phyloP scores from a whole-genome alignment of 768 basidiomycete genomes.

The Suillus subalutaceus region DNA sequence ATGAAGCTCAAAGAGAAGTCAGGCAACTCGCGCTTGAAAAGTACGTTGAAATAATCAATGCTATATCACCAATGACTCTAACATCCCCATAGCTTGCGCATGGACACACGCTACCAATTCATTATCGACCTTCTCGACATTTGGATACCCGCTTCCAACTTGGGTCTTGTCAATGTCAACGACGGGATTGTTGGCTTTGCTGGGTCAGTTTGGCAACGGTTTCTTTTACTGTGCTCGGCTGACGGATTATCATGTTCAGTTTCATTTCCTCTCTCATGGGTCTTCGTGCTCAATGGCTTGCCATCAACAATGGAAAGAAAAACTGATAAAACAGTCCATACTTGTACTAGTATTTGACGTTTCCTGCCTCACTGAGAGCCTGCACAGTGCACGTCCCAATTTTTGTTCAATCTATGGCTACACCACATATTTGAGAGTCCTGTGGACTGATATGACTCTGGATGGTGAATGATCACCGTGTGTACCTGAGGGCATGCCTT shows the following conservation, averaged over 20 bases:
- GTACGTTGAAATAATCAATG: conserved; percentile 38
- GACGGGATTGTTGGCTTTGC: conserved; percentile 86
- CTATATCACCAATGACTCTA: conserved; percentile 6
- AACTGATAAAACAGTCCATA: neutral
- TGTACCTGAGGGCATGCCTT: neutral
- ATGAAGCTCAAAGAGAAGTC: conserved; percentile 66
- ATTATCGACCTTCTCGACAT: conserved; percentile 84
- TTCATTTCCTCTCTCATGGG: conserved; percentile 74
- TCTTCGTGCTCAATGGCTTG: conserved; percentile 64
- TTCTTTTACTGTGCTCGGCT: conserved; percentile 4
- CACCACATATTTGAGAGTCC: neutral
- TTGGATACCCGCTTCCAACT: conserved; percentile 85
- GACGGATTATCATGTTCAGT: conserved; percentile 39
- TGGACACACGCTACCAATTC: conserved; percentile 75
- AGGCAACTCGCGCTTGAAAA: conserved; percentile 58
- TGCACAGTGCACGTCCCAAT: too few species aligned
- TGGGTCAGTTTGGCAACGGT: conserved; percentile 58
- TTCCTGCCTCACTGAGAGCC: too few species aligned
- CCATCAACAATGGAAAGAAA: conserved; percentile 49
- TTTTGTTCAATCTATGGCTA: neutral
- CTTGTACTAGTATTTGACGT: too few species aligned
- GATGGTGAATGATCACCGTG: neutral
- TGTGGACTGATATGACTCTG: too few species aligned
- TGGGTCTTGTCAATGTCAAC: conserved; percentile 75
- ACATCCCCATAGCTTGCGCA: conserved; percentile 51